Percentiles rank a stretch among this genome's conserved stretches.
Evolutionary conservation across 305 asterid genomes (phyloP).

Genomic region (Lippia alba): DNA sequence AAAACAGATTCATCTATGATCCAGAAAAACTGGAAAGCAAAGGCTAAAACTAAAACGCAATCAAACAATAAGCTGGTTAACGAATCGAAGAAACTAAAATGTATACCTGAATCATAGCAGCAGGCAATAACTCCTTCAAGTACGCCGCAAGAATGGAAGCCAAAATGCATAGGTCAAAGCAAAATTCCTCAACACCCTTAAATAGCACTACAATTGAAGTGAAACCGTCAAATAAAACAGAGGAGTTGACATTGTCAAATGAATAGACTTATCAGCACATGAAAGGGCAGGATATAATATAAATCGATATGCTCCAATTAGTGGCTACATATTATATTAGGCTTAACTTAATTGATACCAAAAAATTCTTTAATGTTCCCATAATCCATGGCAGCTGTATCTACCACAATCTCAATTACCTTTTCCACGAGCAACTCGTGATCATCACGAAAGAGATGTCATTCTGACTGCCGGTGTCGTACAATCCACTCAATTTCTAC

Average conservation of each 20-base stretch:
- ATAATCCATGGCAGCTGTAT: neutral
- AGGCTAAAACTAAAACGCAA: too few relatives aligned
- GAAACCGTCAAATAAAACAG: neutral
- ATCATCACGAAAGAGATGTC: neutral
- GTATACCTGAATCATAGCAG: slow-evolving; percentile 22
- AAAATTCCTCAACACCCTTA: neutral
- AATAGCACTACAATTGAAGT: neutral
- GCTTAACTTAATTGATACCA: neutral
- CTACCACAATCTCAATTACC: slow-evolving; percentile 6
- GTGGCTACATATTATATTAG: neutral
- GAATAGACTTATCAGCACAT: neutral
- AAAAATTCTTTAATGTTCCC: neutral
- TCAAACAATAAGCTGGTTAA: neutral
- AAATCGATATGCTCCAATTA: neutral
- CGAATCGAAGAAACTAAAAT: neutral
- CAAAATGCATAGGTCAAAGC: neutral
- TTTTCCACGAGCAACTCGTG: slow-evolving; percentile 1
- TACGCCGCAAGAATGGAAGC: slow-evolving; percentile 15
- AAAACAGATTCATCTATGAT: neutral
- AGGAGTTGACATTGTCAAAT: neutral
- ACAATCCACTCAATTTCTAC: neutral
- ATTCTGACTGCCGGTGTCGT: slow-evolving; percentile 3
- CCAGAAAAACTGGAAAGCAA: neutral
- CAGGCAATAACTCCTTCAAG: neutral
- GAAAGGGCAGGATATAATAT: slow-evolving; percentile 22